These are phyloP conservation scores for Lactifluus hygrophoroides DNA, from an alignment of 768 basidiomycete genomes.

Conservation along the genomic window DNA sequence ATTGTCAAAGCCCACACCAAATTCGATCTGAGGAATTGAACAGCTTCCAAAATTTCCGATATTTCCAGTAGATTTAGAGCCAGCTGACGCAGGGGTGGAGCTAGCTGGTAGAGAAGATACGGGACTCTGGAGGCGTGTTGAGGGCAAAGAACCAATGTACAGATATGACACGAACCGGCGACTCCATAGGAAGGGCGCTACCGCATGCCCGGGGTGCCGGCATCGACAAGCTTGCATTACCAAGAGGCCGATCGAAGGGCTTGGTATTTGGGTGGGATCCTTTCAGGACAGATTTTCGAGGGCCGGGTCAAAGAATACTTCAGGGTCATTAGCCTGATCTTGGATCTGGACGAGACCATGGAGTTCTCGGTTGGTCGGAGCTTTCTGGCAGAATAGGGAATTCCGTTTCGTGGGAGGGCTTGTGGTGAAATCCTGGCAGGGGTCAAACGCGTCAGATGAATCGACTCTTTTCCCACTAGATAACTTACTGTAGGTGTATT, in stretches of 20 bases:
- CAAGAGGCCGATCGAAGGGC: slow-evolving; percentile 22
- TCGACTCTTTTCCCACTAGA: background rate
- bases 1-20: slow-evolving; percentile 45
- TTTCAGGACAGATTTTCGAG: slow-evolving; percentile 33
- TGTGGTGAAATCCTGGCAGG: slow-evolving; percentile 39
- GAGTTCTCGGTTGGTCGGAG: slow-evolving; percentile 29
- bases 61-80: background rate
- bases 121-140: background rate
- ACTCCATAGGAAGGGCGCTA: background rate
- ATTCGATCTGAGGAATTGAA: slow-evolving; percentile 46
- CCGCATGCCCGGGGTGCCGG: background rate
- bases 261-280: slow-evolving; percentile 36
- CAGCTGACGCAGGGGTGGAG: background rate
- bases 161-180: background rate
- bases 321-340: slow-evolving; percentile 28
- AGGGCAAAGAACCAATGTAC: background rate
- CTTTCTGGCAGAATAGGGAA: slow-evolving; percentile 39
- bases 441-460: background rate
- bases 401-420: slow-evolving; percentile 43
- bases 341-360: slow-evolving; percentile 32
- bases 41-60: slow-evolving; percentile 44
- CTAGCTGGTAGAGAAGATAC: too few relatives aligned
- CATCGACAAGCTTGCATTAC: background rate
- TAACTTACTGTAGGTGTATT: slow-evolving; percentile 44
- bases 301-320: slow-evolving; percentile 29